Conservation (phyloP, 2,329 filamentous ascomycete species). For the Trichophyton schoenleinii region DNA sequence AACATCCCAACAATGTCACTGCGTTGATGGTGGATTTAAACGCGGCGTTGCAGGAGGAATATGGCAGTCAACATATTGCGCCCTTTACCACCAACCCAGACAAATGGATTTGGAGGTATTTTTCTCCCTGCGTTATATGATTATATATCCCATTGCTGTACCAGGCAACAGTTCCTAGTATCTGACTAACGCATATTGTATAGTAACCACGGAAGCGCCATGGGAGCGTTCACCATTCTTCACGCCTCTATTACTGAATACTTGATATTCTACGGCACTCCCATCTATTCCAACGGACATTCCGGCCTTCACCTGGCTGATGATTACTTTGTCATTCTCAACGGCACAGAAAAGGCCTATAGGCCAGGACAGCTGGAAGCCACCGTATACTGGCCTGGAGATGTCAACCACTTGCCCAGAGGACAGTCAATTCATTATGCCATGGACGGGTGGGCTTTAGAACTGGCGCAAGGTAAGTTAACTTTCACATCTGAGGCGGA, state of each 20-base stretch:
- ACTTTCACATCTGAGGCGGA: neutral
- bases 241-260: conserved; percentile 81
- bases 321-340: conserved; percentile 88
- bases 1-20: conserved; percentile 23
- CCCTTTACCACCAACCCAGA: conserved; percentile 36
- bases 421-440: conserved; percentile 71
- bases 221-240: conserved; percentile 67
- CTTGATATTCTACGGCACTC: conserved; percentile 70
- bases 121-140: neutral
- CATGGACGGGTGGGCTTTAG: conserved; percentile 71
- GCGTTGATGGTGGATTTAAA: conserved; percentile 16
- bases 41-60: conserved; percentile 8
- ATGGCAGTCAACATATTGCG: conserved; percentile 9
- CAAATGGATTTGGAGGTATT: conserved; percentile 61
- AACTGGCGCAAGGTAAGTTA: conserved; percentile 49
- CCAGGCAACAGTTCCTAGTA: neutral
- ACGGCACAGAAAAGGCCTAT: conserved; percentile 65
- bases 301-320: conserved; percentile 79
- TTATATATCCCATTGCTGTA: neutral
- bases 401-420: conserved; percentile 58
- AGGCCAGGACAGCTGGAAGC: conserved; percentile 53
- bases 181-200: neutral
- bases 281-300: conserved; percentile 78
- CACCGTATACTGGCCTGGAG: conserved; percentile 57
- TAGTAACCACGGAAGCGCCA: conserved; percentile 7